Evolutionary conservation across 2,329 filamentous ascomycete genomes (phyloP).

Genomic region (Drechslerella dactyloides): DNA sequence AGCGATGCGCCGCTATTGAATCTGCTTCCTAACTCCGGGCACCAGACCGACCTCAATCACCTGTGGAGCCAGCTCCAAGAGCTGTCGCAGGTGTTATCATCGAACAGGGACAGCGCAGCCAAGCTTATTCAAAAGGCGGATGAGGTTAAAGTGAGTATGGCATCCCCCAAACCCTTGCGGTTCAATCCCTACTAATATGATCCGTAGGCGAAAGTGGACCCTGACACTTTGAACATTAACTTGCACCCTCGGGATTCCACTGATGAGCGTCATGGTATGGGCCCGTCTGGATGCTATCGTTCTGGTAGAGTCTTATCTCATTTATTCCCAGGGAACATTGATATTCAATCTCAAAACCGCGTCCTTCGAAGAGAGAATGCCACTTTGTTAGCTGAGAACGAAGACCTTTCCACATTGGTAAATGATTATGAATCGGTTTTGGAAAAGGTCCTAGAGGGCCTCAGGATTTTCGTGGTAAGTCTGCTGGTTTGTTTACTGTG

Average conservation of each 20-base stretch:
- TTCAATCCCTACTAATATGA: not conserved
- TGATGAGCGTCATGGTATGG: conserved; percentile 11
- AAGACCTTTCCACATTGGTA: conserved; percentile 53
- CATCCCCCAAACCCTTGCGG: too few species aligned
- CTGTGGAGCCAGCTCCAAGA: conserved; percentile 55
- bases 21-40: conserved; percentile 50
- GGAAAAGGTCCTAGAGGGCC: conserved; percentile 54
- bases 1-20: conserved; percentile 36
- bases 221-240: not conserved
- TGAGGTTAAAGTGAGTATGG: conserved; percentile 53
- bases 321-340: not conserved
- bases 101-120: conserved; percentile 54
- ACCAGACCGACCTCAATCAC: conserved; percentile 55
- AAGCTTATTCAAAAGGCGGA: conserved; percentile 54
- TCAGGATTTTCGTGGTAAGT: conserved; percentile 54
- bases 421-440: conserved; percentile 54
- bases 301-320: not conserved
- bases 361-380: conserved; percentile 53
- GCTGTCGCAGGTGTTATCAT: conserved; percentile 53
- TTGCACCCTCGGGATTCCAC: not conserved
- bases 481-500: not conserved
- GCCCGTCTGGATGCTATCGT: not conserved
- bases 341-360: conserved; percentile 51
- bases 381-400: conserved; percentile 53
- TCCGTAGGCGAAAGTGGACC: conserved; percentile 2